phyloP scores from a whole-genome alignment of 345 rosid species.

The Salix dunnii region DNA sequence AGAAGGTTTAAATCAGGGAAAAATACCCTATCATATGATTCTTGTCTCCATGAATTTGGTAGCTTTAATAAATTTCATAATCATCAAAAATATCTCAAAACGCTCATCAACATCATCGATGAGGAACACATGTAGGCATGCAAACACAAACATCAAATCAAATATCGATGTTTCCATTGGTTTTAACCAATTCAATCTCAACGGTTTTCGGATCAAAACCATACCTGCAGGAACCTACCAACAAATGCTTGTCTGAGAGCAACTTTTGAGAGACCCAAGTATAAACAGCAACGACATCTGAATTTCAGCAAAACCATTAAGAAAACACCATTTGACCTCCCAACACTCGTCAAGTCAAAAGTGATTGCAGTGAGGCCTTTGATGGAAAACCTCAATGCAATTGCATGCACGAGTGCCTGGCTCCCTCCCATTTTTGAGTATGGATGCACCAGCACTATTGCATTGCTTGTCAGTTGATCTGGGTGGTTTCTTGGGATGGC shows the following conservation, averaged over 20 bases:
- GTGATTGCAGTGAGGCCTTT: conserved; percentile 18
- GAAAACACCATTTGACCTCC: conserved; percentile 17
- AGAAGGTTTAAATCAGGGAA: no score
- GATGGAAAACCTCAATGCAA: conserved; percentile 13
- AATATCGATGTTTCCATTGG: no score
- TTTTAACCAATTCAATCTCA: no score
- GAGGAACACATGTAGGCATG: neutral
- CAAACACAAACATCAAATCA: no score
- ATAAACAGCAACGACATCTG: conserved; percentile 22
- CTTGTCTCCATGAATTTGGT: neutral
- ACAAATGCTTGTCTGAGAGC: neutral
- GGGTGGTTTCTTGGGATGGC: conserved; percentile 10
- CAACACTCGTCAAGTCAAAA: conserved; percentile 31
- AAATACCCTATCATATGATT: neutral
- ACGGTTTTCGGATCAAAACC: neutral
- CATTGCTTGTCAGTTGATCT: neutral
- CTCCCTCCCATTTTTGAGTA: conserved; percentile 20
- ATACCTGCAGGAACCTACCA: conserved; percentile 21
- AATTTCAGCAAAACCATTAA: conserved; percentile 20
- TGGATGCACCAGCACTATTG: conserved; percentile 22
- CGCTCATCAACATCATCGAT: neutral
- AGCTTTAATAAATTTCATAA: neutral
- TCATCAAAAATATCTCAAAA: neutral
- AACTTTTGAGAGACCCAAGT: conserved; percentile 15
- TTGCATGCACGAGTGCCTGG: conserved; percentile 18